Base-by-base conservation (phyloP, 2,329 filamentous ascomycete species). In the Colletotrichum eleusines region DNA sequence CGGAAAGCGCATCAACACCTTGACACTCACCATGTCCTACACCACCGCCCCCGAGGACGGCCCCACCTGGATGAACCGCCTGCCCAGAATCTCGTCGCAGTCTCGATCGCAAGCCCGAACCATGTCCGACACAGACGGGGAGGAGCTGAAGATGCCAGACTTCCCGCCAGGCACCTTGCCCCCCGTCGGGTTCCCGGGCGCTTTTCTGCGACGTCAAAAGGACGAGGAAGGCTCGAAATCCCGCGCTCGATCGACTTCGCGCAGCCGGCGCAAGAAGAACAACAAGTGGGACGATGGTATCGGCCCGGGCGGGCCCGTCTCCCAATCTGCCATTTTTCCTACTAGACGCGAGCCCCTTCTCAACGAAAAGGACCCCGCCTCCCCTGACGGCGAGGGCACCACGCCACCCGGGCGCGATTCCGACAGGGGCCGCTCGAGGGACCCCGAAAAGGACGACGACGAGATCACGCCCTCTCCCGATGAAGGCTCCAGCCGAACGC, bases 1-100 rank as follows among this genome's bases (percentile, higher is more conserved):
- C 1, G 96, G 96, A 76, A 99, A 98, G 81, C 95, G 93, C 72
- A 99, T 99, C 88, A 98, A 98, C 83, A 98, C 96, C 0, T 83
- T 99, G 74, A 95, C 94, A 1, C 86, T 99, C 72, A 98, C 96
- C 66, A 93, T 99, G 89, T 98, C 96, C 0, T 99, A 98, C 83
- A 99, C 96, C 0, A 90, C 92, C 72, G 94, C 91, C 23, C 93
- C 92, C 61, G 95, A 97, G 66, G 94, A 97, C 44, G 94, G 94
- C 0, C 93, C 94, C 2, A 90, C 90, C 1, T 99, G 96, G 96
- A 97, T 98, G 93, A 96, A 97, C 75, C 89, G 96, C 64, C 85
- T 99, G 53, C 96, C 96, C 6, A 81, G 91, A 78, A 87, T 91
- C 74, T 85, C 89, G 60, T 88, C 89, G 0, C 86, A 86, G 70